phyloP scores from a whole-genome alignment of 345 rosid species.

The Orychophragmus violaceus region DNA sequence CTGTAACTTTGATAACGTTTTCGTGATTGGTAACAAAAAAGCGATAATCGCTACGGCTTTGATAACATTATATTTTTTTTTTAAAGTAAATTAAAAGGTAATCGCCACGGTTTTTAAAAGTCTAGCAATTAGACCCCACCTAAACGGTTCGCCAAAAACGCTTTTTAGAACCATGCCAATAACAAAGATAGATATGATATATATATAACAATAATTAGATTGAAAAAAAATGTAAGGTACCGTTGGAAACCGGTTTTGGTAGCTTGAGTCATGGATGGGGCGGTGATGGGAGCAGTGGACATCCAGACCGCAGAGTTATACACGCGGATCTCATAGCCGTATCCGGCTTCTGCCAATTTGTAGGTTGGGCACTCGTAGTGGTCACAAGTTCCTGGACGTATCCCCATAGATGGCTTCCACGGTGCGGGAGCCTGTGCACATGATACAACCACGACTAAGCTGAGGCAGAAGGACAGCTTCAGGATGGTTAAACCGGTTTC shows the following conservation, averaged over 20 bases:
- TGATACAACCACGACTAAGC: conserved; percentile 18
- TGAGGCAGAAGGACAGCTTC: conserved; percentile 5
- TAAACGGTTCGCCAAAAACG: too few relatives aligned
- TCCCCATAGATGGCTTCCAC: background rate
- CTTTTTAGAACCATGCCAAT: too few relatives aligned
- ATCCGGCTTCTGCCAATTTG: background rate
- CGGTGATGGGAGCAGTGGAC: conserved; percentile 1
- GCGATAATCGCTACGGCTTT: too few relatives aligned
- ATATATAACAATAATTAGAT: background rate
- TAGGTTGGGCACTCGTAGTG: conserved; percentile 16
- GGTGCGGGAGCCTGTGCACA: background rate
- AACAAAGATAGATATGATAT: too few relatives aligned
- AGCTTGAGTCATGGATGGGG: conserved; percentile 22
- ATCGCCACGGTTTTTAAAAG: too few relatives aligned
- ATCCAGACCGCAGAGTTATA: conserved; percentile 16
- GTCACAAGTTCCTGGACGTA: conserved; percentile 19
- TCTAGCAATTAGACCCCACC: too few relatives aligned
- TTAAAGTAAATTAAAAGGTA: too few relatives aligned
- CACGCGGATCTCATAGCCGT: conserved; percentile 21
- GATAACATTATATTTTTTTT: too few relatives aligned
- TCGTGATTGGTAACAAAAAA: too few relatives aligned
- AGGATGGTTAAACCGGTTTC: conserved; percentile 24
- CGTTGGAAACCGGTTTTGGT: conserved; percentile 22
- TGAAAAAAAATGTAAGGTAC: conserved; percentile 4
- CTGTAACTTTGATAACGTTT: too few relatives aligned